Conservation (phyloP, 768 basidiomycete genomes). For the Termitomyces sp. region DNA sequence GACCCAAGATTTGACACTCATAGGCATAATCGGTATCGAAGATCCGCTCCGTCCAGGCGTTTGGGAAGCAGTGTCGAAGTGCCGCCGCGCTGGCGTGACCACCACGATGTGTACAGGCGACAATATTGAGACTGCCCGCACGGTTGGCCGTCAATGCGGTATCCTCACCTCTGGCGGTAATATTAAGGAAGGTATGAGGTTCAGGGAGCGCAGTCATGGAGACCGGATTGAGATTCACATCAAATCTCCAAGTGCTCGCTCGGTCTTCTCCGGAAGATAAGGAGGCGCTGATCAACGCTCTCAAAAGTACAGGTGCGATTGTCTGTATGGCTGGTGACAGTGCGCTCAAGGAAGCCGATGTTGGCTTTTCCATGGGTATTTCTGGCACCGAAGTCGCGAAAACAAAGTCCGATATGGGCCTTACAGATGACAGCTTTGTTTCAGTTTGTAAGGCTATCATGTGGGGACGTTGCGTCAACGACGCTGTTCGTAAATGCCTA, state of each 20-base stretch:
- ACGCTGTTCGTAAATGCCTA: slow-evolving; percentile 94
- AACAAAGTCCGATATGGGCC: slow-evolving; percentile 96
- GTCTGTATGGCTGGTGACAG: slow-evolving; percentile 97
- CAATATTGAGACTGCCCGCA: slow-evolving; percentile 89
- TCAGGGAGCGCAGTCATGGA: slow-evolving; percentile 66
- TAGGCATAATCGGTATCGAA: slow-evolving; percentile 92
- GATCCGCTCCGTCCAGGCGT: slow-evolving; percentile 93
- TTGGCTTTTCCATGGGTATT: slow-evolving; percentile 96
- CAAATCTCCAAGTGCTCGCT: slow-evolving; percentile 92
- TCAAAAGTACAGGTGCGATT: slow-evolving; percentile 83
- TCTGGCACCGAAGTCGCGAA: slow-evolving; percentile 98
- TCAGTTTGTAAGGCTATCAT: slow-evolving; percentile 97
- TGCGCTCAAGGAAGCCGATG: slow-evolving; percentile 90
- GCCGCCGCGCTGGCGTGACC: slow-evolving; percentile 85
- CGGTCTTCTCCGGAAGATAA: slow-evolving; percentile 98
- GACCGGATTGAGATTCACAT: slow-evolving; percentile 82
- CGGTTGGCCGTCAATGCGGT: slow-evolving; percentile 95
- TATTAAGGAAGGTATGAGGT: slow-evolving; percentile 96
- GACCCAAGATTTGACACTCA: slow-evolving; percentile 70
- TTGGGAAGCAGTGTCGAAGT: slow-evolving; percentile 81
- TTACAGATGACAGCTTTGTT: slow-evolving; percentile 96
- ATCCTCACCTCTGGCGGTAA: slow-evolving; percentile 92
- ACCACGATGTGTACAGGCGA: slow-evolving; percentile 99
- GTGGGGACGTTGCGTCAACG: slow-evolving; percentile 99
- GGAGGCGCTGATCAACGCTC: slow-evolving; percentile 88